Percentiles rank a stretch among this genome's conserved stretches.
Conservation (phyloP, 257 asterid species). For the Sherardia arvensis region DNA sequence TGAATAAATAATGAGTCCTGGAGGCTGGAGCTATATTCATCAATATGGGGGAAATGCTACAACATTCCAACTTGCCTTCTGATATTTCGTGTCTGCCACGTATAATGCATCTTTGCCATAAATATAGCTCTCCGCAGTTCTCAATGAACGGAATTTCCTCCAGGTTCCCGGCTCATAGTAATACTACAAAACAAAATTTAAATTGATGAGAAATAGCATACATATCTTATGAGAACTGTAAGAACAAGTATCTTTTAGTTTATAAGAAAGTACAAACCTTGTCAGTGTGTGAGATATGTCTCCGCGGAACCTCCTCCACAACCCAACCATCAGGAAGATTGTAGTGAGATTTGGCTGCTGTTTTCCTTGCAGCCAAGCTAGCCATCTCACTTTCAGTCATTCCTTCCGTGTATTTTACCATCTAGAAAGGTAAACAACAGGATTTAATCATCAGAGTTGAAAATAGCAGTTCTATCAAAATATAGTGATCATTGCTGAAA, state of each 20-base stretch:
- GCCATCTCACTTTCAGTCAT: slow-evolving; percentile 23
- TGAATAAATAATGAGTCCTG: no score
- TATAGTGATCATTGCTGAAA: no score
- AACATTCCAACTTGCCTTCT: no score
- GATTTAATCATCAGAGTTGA: no score
- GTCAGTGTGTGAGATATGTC: slow-evolving; percentile 13
- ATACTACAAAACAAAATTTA: no score
- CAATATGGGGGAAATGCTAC: no score
- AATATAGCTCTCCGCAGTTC: no score
- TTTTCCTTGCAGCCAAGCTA: slow-evolving; percentile 18
- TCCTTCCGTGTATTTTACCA: slow-evolving; percentile 30
- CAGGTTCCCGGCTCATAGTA: slow-evolving; percentile 79
- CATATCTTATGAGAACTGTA: no score
- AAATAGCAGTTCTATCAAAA: no score
- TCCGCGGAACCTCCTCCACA: slow-evolving; percentile 62
- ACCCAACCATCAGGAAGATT: slow-evolving; percentile 78
- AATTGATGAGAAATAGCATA: slow-evolving; percentile 9
- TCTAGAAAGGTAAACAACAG: slow-evolving; percentile 16
- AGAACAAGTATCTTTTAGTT: background rate
- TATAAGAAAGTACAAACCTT: slow-evolving; percentile 35
- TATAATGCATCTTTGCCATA: no score
- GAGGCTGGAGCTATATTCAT: no score
- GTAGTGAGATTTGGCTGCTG: slow-evolving; percentile 22
- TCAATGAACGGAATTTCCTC: slow-evolving; percentile 52
- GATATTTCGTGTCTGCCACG: no score